Evolutionary conservation across 208 protist genomes (phyloP).

Genomic region (Novymonas esmeraldas): DNA sequence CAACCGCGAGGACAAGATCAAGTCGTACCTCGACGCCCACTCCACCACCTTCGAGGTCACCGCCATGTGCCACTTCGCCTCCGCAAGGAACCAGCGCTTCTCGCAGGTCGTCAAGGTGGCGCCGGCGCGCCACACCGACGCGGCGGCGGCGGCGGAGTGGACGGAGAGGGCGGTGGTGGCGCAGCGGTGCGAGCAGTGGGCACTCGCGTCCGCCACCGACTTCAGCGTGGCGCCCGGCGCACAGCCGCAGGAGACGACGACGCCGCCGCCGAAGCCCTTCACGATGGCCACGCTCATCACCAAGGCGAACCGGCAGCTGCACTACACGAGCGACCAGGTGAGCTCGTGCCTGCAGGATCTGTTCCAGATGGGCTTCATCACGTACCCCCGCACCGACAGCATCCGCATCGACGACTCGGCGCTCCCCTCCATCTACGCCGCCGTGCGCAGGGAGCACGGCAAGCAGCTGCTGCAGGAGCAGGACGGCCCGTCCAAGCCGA

Average conservation of each 20-base stretch:
- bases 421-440: conserved; percentile 98
- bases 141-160: conserved; percentile 34
- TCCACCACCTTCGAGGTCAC: conserved; percentile 57
- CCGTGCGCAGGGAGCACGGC: conserved; percentile 98
- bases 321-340: conserved; percentile 75
- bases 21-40: conserved; percentile 62
- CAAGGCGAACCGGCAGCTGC: conserved; percentile 85
- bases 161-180: conserved; percentile 33
- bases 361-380: conserved; percentile 91
- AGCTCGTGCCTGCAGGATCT: conserved; percentile 86
- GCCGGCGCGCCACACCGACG: conserved; percentile 21
- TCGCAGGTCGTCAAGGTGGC: conserved; percentile 62
- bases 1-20: conserved; percentile 75
- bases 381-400: conserved; percentile 91
- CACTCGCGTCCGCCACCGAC: conserved; percentile 21
- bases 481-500: conserved; percentile 42
- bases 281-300: conserved; percentile 90
- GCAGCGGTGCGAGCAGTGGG: conserved; percentile 35
- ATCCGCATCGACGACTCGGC: conserved; percentile 90
- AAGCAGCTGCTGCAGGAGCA: conserved; percentile 93
- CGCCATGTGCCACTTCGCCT: conserved; percentile 66
- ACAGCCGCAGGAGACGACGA: conserved; percentile 35
- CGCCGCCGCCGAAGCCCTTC: conserved; percentile 75
- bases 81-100: conserved; percentile 35
- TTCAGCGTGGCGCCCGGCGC: conserved; percentile 37